Evolutionary conservation across 2,329 filamentous ascomycete genomes (phyloP).

Genomic region (Fusarium napiforme): DNA sequence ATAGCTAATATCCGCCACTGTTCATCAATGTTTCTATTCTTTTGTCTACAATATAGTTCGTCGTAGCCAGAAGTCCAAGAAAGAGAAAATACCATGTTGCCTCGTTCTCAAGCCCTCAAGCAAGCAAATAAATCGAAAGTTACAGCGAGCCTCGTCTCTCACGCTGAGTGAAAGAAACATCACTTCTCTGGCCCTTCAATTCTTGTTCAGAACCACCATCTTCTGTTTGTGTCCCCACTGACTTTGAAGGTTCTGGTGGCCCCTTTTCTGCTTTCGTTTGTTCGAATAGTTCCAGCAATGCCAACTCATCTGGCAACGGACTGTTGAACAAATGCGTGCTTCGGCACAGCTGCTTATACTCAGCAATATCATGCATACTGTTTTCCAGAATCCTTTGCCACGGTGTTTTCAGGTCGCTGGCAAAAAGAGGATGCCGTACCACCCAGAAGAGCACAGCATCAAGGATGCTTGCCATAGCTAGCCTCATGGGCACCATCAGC

Average conservation of each 20-base stretch:
- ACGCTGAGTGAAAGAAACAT: background rate
- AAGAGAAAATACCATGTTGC: background rate
- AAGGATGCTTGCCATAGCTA: slow-evolving; percentile 48
- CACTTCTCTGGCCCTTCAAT: background rate
- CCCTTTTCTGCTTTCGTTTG: background rate
- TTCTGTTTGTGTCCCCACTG: background rate
- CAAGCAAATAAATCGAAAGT: background rate
- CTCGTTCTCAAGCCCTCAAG: background rate
- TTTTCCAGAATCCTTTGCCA: slow-evolving; percentile 43
- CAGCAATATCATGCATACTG: slow-evolving; percentile 44
- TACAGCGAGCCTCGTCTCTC: slow-evolving; percentile 37
- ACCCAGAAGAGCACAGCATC: slow-evolving; percentile 46
- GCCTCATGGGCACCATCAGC: slow-evolving; percentile 48
- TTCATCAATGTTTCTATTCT: slow-evolving; percentile 5
- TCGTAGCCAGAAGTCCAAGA: slow-evolving; percentile 7
- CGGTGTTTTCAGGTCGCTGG: slow-evolving; percentile 39
- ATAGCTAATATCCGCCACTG: slow-evolving; percentile 4
- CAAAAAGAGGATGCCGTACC: slow-evolving; percentile 38
- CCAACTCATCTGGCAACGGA: slow-evolving; percentile 30
- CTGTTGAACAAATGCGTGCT: slow-evolving; percentile 20
- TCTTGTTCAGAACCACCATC: background rate
- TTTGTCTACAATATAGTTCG: slow-evolving; percentile 27
- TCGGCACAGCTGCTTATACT: slow-evolving; percentile 38
- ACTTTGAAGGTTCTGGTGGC: background rate
- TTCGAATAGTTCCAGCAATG: slow-evolving; percentile 37